Evolutionary conservation across 169 alveolate genomes (phyloP), one percentile per base, ranked within the genome.

Genomic region (Condylostoma magnum): DNA sequence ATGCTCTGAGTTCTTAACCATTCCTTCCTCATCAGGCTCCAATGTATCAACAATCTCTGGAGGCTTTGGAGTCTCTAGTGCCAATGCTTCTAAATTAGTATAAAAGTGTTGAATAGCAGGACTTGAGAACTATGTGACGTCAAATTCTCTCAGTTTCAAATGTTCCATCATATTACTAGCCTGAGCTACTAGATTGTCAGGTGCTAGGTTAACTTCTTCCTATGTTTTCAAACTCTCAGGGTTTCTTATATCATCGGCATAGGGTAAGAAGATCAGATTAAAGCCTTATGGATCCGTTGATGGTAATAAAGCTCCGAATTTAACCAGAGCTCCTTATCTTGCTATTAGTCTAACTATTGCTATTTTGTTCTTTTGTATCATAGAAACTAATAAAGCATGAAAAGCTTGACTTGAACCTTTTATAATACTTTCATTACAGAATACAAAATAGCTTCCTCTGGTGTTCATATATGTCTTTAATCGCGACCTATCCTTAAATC

Each of bases 171-270:
- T 67, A 2, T 22, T 30, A 18, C 50, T 34, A 47, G 76, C 76
- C 15, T 37, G 15, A 48, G 15, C 34, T n/a, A 67, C 65, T 4
- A 48, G 22, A 3, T 67, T 53, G 10, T 47, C 66, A 1, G 66
- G n/a, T 15, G 76, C 38, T 25, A 69, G 68, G 38, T 77, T 74
- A 3, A 55, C 70, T 10, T 78, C 68, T 56, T 71, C 67, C 27
- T 69, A 51, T 25, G 65, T 69, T 66, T 57, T 63, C 0, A 71
- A 50, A 0, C 43, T 27, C 34, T 60, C 60, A 10, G 80, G 69
- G 44, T 78, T 82, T 66, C 97, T 82, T 34, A 88, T 76, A 69
- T 93, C 97, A 76, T 93, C 96, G 12, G 95, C 94, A 86, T 69
- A 93, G 12, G 96, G 97, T 28, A 93, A 63, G 30, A 85, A 78